phyloP scores from a whole-genome alignment of 805 yeast genomes.

The Pichia sporocuriosa region DNA sequence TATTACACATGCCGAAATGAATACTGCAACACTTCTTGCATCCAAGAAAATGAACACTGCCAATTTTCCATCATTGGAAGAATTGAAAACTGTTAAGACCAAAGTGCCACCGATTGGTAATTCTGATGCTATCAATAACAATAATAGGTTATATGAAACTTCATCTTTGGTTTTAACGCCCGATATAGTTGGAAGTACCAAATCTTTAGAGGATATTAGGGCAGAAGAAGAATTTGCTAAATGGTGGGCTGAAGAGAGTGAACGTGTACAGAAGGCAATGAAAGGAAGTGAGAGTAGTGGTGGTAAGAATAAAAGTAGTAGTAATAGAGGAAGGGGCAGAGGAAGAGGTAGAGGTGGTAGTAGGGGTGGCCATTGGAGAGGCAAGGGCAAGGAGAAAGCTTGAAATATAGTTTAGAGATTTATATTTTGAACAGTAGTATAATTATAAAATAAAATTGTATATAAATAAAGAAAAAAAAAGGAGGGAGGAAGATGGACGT shows the following conservation, averaged over 20 bases:
- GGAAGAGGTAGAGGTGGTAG: background rate
- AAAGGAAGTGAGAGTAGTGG: slow-evolving; percentile 5
- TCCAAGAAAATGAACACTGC: slow-evolving; percentile 29
- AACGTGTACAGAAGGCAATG: slow-evolving; percentile 47
- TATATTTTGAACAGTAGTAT: too few species aligned
- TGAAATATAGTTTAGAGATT: background rate
- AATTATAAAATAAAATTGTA: background rate
- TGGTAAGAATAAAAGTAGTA: background rate
- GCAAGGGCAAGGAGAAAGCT: slow-evolving; percentile 1
- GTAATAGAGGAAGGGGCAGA: background rate
- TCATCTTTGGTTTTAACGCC: background rate
- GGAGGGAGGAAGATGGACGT: too few species aligned
- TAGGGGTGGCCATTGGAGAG: background rate
- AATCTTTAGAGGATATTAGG: slow-evolving; percentile 58
- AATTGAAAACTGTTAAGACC: slow-evolving; percentile 7
- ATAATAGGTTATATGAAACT: background rate
- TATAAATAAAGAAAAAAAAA: background rate
- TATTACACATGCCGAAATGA: slow-evolving; percentile 9
- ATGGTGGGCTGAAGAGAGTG: slow-evolving; percentile 84
- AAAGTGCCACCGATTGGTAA: too few species aligned
- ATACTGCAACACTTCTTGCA: slow-evolving; percentile 31
- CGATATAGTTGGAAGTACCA: slow-evolving; percentile 5
- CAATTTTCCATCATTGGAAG: slow-evolving; percentile 18
- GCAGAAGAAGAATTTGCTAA: slow-evolving; percentile 77
- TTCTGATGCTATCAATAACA: too few species aligned